Evolutionary conservation across 257 asterid genomes (phyloP), one percentile per base, ranked within the genome.

Genomic region (Parsonsia alboflavescens): DNA sequence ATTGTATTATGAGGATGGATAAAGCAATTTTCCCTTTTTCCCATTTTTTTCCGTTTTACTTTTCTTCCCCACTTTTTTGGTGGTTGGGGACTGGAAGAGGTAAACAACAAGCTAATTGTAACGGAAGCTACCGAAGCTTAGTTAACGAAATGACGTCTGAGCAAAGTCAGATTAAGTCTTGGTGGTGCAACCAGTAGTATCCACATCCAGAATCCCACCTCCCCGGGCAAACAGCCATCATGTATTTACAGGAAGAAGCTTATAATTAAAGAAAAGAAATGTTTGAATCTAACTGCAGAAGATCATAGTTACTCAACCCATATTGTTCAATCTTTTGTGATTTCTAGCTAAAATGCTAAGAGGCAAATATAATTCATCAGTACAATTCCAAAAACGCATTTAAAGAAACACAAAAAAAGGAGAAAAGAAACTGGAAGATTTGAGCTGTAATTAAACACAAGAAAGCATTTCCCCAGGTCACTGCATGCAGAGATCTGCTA

Each of bases 91-190:
- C 39, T 33, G 39, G 39, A 33, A 33, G 10, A 61, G 28, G 21
- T 65, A 4, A 74, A 53, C 61, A 9, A 62, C 59, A 63, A 68
- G 76, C 33, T 22, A 78, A 76, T 71, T 57, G 68, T 52, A 53
- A 59, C 53, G 45, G 39, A 62, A 44, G 45, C 48, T n/a, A 59
- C 46, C 59, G 16, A 54, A 52, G 45, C 54, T n/a, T 64, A 17
- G 58, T 64, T 36, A 30, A 54, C 58, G 49, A 76, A 83, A 65
- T 79, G 65, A 81, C 85, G 79, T 85, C 73, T 72, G 36, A 77
- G 81, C 78, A 79, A 86, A 81, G 78, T 66, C 58, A 76, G 79
- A 72, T 58, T 8, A 45, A 71, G 75, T 56, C 70, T 46, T 33
- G 53, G 58, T 72, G 65, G 61, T 16, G 39, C 41, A 69, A 64